Conservation (phyloP, 129 eudicot genomes). For the Escallonia rubra region DNA sequence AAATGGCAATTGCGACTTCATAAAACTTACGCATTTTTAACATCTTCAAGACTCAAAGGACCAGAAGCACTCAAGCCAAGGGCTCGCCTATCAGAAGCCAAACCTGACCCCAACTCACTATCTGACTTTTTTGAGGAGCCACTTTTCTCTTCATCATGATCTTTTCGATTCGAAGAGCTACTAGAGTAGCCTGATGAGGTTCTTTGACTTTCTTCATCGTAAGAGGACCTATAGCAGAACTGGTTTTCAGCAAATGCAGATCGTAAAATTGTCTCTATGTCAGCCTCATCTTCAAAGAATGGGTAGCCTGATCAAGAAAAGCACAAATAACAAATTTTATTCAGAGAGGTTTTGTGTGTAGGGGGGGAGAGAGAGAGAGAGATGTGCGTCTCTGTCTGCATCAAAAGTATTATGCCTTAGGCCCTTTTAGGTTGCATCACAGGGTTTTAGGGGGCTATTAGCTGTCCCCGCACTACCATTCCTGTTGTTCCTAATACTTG, state of each 20-base stretch:
- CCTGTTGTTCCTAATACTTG: too few species aligned
- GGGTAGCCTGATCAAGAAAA: slow-evolving; percentile 46
- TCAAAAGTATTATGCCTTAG: too few species aligned
- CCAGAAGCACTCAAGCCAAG: slow-evolving; percentile 86
- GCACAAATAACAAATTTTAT: too few species aligned
- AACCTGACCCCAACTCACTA: slow-evolving; percentile 18
- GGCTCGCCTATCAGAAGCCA: slow-evolving; percentile 53
- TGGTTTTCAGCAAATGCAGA: slow-evolving; percentile 55
- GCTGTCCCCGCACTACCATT: too few species aligned
- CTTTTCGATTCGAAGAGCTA: slow-evolving; percentile 28
- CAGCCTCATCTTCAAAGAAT: slow-evolving; percentile 61
- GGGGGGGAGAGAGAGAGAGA: too few species aligned
- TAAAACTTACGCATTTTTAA: slow-evolving; percentile 72
- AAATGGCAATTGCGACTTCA: too few species aligned
- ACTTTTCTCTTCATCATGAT: slow-evolving; percentile 44
- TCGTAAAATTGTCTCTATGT: slow-evolving; percentile 60
- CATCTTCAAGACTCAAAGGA: slow-evolving; percentile 72
- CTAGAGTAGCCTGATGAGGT: slow-evolving; percentile 52
- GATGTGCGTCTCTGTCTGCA: too few species aligned
- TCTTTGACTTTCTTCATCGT: slow-evolving; percentile 44
- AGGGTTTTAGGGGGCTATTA: too few species aligned
- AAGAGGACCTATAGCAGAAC: slow-evolving; percentile 65
- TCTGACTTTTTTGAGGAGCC: slow-evolving; percentile 43
- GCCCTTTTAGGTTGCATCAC: too few species aligned
- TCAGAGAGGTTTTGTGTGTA: too few species aligned